Evolutionary conservation across 2,329 filamentous ascomycete genomes (phyloP), one percentile per base, ranked within the genome.

Genomic region (Ceratocystis papillata): DNA sequence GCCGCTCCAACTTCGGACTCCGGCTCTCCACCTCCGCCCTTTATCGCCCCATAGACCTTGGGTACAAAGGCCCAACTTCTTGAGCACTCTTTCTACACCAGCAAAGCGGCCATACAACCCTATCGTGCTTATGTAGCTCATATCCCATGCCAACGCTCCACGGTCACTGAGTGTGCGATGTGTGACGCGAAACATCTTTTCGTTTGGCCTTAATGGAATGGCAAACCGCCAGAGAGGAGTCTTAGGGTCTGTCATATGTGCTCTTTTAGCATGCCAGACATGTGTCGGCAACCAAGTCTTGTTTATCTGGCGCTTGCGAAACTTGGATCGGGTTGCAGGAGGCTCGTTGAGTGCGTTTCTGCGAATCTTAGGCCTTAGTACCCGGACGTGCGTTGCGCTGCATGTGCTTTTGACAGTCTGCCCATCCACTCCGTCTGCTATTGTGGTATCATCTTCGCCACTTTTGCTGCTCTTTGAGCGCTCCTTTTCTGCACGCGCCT

Each of bases 231-330:
- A 99, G n/a, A 94, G 76, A 2, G 90, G 87, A 57, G 87, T 81
- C 62, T 83, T 86, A 0, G 89, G 87, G 6, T 84, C 81, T 0
- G 91, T 91, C 89, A 99, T 95, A 68, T 83, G 88, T 25, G 94
- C 90, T 68, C 94, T 81, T 75, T 99, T 99, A 1, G 93, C 87
- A 76, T 96, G 92, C 83, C 89, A 99, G 69, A 95, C 77, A 74
- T 99, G 94, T 5, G 94, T 97, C 0, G 94, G 94, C 17, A 99
- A 79, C 90, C 93, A 96, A 2, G 89, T 91, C 78, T 97, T 97
- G 74, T 89, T 81, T 59, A 87, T 78, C 73, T 97, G 93, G 41
- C 94, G 86, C 76, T 90, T 94, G 70, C 87, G 85, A 73, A 90
- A 97, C 71, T 87, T 92, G 25, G 77, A 83, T 57, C 80, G 81